Evolutionary conservation across 2,329 filamentous ascomycete genomes (phyloP).

Genomic region (Macrophomina phaseolina): DNA sequence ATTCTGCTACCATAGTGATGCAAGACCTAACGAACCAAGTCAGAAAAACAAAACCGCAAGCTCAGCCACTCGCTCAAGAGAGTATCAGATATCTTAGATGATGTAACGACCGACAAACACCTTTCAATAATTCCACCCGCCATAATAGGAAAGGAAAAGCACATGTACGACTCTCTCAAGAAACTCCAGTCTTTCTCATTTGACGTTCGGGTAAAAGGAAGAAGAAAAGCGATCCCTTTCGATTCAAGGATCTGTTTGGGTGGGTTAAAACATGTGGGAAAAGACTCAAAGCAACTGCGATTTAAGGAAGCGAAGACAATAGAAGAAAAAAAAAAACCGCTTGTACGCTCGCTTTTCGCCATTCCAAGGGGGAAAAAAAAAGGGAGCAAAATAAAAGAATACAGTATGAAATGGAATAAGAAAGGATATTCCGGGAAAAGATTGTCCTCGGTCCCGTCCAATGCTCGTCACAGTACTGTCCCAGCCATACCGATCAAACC

Average conservation of each 20-base stretch:
- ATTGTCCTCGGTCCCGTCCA: not conserved
- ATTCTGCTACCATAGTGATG: not conserved
- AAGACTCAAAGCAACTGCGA: too few species aligned
- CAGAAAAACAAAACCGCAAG: not conserved
- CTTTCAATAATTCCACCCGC: not conserved
- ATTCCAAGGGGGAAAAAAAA: not conserved
- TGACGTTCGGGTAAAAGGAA: not conserved
- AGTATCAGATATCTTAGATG: not conserved
- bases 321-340: not conserved
- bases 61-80: not conserved
- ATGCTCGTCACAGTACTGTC: not conserved
- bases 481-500: not conserved
- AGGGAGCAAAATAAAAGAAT: not conserved
- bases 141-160: not conserved
- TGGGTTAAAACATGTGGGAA: too few species aligned
- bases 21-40: not conserved
- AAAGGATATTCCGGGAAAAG: not conserved
- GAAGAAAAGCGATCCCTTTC: too few species aligned
- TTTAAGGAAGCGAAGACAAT: not conserved
- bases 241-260: too few species aligned
- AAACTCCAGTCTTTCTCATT: not conserved
- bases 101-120: slow-evolving; percentile 4
- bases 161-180: not conserved
- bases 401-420: not conserved
- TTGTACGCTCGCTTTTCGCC: slow-evolving; percentile 4